Percentiles rank a stretch among this genome's conserved stretches.
Evolutionary conservation across 192 early-diverging fungal genomes (phyloP).

Genomic region (Chytriomyces hyalinus): DNA sequence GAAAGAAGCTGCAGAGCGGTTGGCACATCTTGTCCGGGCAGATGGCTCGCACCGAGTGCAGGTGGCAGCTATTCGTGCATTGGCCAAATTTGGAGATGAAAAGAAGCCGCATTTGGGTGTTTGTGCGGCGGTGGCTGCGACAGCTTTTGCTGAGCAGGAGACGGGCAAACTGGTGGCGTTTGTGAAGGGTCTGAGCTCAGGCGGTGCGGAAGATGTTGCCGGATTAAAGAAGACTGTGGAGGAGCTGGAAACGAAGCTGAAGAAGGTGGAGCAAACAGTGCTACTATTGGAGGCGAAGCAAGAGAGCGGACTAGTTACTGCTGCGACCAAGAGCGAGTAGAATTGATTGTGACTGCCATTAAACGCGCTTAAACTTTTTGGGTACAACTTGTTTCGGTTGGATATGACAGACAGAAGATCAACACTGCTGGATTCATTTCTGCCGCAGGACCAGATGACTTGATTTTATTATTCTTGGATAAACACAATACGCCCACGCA

Average conservation of each 20-base stretch:
- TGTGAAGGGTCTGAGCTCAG: slow-evolving; percentile 22
- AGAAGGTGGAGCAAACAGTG: slow-evolving; percentile 39
- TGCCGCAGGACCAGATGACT: too few relatives aligned
- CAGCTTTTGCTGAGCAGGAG: slow-evolving; percentile 32
- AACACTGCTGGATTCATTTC: too few relatives aligned
- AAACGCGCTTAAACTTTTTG: too few relatives aligned
- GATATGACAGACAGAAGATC: too few relatives aligned
- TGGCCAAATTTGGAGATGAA: slow-evolving; percentile 24
- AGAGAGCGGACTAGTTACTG: slow-evolving; percentile 1
- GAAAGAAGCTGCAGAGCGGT: slow-evolving; percentile 17
- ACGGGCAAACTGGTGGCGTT: slow-evolving; percentile 7
- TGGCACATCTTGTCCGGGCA: slow-evolving; percentile 15
- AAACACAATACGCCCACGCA: too few relatives aligned
- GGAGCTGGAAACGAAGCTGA: slow-evolving; percentile 38
- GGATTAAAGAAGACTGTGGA: slow-evolving; percentile 41
- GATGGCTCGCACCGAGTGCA: slow-evolving; percentile 24
- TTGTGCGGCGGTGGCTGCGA: not conserved
- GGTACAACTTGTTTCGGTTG: too few relatives aligned
- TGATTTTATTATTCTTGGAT: too few relatives aligned
- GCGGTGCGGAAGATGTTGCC: not conserved
- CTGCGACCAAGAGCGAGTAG: too few relatives aligned
- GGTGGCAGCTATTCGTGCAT: slow-evolving; percentile 13
- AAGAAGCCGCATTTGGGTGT: slow-evolving; percentile 8
- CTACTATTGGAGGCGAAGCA: slow-evolving; percentile 32
- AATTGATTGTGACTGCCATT: too few relatives aligned